A percentile compares a stretch with the other conserved stretches of the same genome.
These are phyloP conservation scores for Ascochyta pisi DNA, from an alignment of 2,329 filamentous ascomycete species.

Conservation along the genomic window DNA sequence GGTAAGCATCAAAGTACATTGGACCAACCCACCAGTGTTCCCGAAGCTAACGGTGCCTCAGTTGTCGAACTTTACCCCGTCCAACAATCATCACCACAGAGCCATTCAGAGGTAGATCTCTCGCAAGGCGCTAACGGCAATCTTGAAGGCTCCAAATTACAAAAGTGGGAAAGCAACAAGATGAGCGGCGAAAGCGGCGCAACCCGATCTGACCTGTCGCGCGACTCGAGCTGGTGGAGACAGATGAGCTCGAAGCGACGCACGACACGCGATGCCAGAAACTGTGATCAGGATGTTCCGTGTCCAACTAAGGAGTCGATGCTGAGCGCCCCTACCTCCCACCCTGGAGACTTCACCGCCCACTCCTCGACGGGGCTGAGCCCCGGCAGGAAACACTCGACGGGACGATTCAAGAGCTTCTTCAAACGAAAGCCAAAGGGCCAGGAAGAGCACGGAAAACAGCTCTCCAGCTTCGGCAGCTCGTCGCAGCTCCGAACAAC, in stretches of 20 bases:
- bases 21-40: not conserved
- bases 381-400: slow-evolving; percentile 36
- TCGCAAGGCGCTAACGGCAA: slow-evolving; percentile 42
- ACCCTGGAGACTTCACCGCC: slow-evolving; percentile 10
- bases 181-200: slow-evolving; percentile 39
- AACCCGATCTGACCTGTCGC: slow-evolving; percentile 39
- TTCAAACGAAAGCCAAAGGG: slow-evolving; percentile 45
- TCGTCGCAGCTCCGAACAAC: slow-evolving; percentile 44
- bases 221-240: slow-evolving; percentile 46
- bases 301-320: slow-evolving; percentile 35
- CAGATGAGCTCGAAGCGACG: slow-evolving; percentile 42
- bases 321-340: slow-evolving; percentile 32
- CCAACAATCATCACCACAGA: slow-evolving; percentile 39
- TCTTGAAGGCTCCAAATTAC: slow-evolving; percentile 40
- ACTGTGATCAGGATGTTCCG: slow-evolving; percentile 36
- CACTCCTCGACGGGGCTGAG: slow-evolving; percentile 29
- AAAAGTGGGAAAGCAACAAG: slow-evolving; percentile 44
- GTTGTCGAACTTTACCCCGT: slow-evolving; percentile 41
- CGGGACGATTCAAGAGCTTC: slow-evolving; percentile 46
- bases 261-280: slow-evolving; percentile 35
- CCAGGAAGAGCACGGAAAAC: slow-evolving; percentile 41
- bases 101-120: slow-evolving; percentile 46
- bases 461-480: slow-evolving; percentile 45
- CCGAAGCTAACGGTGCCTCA: slow-evolving; percentile 16
- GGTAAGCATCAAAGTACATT: slow-evolving; percentile 36